Base-by-base conservation (phyloP, 306 rosid species). In the Dalbergia cultrata region DNA sequence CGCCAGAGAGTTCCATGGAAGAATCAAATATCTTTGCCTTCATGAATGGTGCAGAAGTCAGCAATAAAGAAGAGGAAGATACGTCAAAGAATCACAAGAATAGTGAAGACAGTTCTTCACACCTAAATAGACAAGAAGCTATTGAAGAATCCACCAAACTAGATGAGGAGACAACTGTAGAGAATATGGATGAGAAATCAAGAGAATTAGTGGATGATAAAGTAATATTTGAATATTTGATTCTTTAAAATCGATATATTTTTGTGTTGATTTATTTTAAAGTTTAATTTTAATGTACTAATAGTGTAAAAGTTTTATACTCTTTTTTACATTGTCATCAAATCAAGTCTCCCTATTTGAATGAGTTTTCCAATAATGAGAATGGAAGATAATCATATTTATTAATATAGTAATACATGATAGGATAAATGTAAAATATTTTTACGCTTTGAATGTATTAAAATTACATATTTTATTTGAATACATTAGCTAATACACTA, bases 31-130 rank as follows among this genome's bases (percentile, higher is more conserved):
- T 56, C 16, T 17, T 47, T 26, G 47, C 6, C 14, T 41, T 53
- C 10, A 78, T 19, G 22, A 79, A 70, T 49, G 76, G 62, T 57
- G 82, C 59, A 75, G 81, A 50, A 54, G 74, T 18, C 7, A 0
- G 8, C 41, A 79, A 56, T 2, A 67, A 56, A 43, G 82, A 80
- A 71, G 72, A 52, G 7, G 34, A 45, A 4, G 81, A 54, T 65
- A 78, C 76, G 35, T 45, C n/a, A 67, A 80, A 75, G 49, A 64
- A 18, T 47, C 26, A 73, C 9, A 63, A 68, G 35, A 83, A 18
- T 44, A 54, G 13, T 82, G 82, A 72, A 75, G 75, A 80, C 3
- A 72, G 74, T 65, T 57, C 77, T 54, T 10, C 58, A 43, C 39
- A 49, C 63, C 31, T 31, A 39, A 19, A 18, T 37, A 66, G 21